Evolutionary conservation across 345 rosid genomes (phyloP), one percentile per base, ranked within the genome.

Genomic region (Eucalyptus tenuipes): DNA sequence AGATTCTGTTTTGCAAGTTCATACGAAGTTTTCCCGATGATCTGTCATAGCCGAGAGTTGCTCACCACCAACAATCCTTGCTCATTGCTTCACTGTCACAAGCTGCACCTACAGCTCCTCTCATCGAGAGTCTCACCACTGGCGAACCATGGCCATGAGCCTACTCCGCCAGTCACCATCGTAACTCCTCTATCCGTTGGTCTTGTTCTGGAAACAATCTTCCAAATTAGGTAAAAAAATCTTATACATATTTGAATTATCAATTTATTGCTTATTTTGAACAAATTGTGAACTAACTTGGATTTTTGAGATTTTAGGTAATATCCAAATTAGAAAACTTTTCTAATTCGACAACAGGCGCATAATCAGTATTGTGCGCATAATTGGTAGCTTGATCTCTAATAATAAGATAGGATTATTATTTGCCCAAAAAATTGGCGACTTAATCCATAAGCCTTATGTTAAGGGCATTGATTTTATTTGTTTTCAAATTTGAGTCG

Each of bases 151-250:
- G 59, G 59, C 5, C 27, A 2, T 22, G 0, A 53, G 59, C 59
- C 59, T 22, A 59, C 0, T 25, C 15, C 1, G 4, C n/a, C 3
- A 1, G 15, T 59, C 2, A 10, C 66, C 66, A 27, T 27, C 2
- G 8, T 25, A 12, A 59, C n/a, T 59, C 0, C 7, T 25, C 15
- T 25, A 27, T 59, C 0, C 0, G 7, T 5, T 4, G 0, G 0
- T 66, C 79, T 4, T 16, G 42, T n/a, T 66, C 2, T 64, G 37
- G 10, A 64, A 14, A 64, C 31, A 59, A 27, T 59, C 31, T 59
- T 59, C 18, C 18, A 7, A 7, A n/a, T 64, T 64, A 64, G 37
- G 37, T 14, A 29, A 7, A 61, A 29, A 61, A 14, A 59, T 4
- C 59, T 55, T 64, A 64, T 64, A 7, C 18, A n/a, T 15, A 64